Conservation (phyloP, 2,329 filamentous ascomycete species). For the Lasiodiplodia hormozganensis region DNA sequence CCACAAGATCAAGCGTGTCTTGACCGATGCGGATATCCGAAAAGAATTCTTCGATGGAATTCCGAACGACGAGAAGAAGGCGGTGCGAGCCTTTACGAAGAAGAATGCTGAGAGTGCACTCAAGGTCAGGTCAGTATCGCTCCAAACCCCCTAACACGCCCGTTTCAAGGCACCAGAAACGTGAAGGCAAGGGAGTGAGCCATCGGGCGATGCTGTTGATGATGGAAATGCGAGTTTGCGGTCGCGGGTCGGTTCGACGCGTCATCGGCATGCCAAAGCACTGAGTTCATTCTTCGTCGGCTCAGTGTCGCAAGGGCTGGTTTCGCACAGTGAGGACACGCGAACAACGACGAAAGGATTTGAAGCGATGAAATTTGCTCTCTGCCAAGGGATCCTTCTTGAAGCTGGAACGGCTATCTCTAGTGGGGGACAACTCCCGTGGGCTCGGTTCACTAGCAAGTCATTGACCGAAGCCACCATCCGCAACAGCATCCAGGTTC, state of each 20-base stretch:
- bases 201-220: background rate
- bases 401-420: constrained; percentile 24
- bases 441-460: constrained; percentile 27
- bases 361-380: constrained; percentile 15
- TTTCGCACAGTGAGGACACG: constrained; percentile 1
- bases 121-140: constrained; percentile 76
- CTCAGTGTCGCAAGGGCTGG: background rate
- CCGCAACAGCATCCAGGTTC: constrained; percentile 5
- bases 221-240: background rate
- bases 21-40: constrained; percentile 68
- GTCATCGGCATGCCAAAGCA: background rate
- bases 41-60: constrained; percentile 68
- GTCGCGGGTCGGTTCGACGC: constrained; percentile 7
- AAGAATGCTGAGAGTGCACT: constrained; percentile 77
- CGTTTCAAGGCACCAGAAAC: background rate
- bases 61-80: constrained; percentile 63
- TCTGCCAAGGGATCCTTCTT: constrained; percentile 3
- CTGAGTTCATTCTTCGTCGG: background rate
- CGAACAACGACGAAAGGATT: background rate
- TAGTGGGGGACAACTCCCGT: constrained; percentile 22
- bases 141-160: constrained; percentile 3
- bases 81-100: constrained; percentile 70
- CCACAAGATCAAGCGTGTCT: constrained; percentile 69
- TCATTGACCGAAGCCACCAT: constrained; percentile 25
- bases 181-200: background rate